Base-by-base conservation (phyloP, 108 stramenopile species). In the Pseudonitzschia multiseries region DNA sequence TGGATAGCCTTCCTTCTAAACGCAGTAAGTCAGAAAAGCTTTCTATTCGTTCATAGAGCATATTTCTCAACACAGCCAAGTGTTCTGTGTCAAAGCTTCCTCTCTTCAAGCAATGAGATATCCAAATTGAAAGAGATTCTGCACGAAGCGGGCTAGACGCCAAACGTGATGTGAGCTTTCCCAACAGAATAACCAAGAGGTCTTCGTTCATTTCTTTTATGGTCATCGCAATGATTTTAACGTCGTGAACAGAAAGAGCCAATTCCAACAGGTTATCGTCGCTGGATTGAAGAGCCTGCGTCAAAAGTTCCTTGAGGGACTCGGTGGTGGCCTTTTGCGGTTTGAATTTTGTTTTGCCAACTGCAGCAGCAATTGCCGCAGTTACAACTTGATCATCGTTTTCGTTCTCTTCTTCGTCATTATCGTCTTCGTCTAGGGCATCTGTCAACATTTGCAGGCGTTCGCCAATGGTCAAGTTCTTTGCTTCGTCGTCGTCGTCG, bases 261-360 rank as follows among this genome's bases (percentile, higher is more conserved):
- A 88, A 46, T 56, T 88, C 84, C 63, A 88, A 72, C 59, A 85
- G 22, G 41, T 33, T 65, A 43, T 85, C 84, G 24, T 88, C 84
- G 15, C 77, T 71, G 0, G 81, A 79, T 63, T 75, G 72, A 24
- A 88, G 72, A 2, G 84, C 87, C 78, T 88, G 87, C 14, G 66
- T 36, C 57, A 88, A 62, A 32, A 88, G 46, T 57, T 81, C 68
- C 52, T 70, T 65, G 60, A 88, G 60, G 12, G 86, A 87, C 68
- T 84, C 86, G 21, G 86, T 87, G 6, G 86, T 87, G 21, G 86
- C 86, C 36, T 63, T 53, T 53, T 78, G 80, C 6, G 85, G 79
- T 27, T 77, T 69, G 70, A 86, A 80, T 26, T 31, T 18, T 52
- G 59, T 51, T 28, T 33, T 66, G 20, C 57, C 26, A 21, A 57